Percentiles rank a stretch among this genome's conserved stretches.
Evolutionary conservation across 352 stramenopile genomes (phyloP).

Genomic region (Aphanomyces invadans): DNA sequence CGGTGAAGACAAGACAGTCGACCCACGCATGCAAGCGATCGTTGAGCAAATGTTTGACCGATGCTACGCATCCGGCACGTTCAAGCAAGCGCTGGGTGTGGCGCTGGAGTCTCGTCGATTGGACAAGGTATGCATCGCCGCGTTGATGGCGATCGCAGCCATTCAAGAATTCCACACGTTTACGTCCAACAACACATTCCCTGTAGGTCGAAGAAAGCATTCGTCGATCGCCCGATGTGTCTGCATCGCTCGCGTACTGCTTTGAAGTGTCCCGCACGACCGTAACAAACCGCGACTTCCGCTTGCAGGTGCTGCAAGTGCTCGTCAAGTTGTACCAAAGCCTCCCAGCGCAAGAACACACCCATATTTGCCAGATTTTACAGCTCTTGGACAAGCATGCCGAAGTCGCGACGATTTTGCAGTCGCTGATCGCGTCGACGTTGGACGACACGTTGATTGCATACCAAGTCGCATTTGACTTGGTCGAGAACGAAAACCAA

Average conservation of each 20-base stretch:
- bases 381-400: slow-evolving; percentile 80
- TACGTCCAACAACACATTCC: not conserved
- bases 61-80: slow-evolving; percentile 91
- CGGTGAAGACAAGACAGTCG: slow-evolving; percentile 63
- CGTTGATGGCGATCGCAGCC: slow-evolving; percentile 32
- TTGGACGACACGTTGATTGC: slow-evolving; percentile 86
- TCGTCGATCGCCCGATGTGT: slow-evolving; percentile 59
- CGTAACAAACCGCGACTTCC: slow-evolving; percentile 90
- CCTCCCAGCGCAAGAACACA: slow-evolving; percentile 58
- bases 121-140: slow-evolving; percentile 48
- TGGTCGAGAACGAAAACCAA: slow-evolving; percentile 97
- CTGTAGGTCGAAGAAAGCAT: slow-evolving; percentile 80
- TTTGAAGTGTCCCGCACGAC: slow-evolving; percentile 91
- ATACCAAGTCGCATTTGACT: slow-evolving; percentile 97
- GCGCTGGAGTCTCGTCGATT: slow-evolving; percentile 92
- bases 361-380: slow-evolving; percentile 77
- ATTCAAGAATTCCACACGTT: not conserved
- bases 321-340: slow-evolving; percentile 83
- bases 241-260: slow-evolving; percentile 83
- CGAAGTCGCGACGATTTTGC: slow-evolving; percentile 43
- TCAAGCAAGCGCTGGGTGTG: slow-evolving; percentile 95
- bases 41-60: slow-evolving; percentile 97
- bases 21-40: slow-evolving; percentile 90
- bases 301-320: slow-evolving; percentile 89
- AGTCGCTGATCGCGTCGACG: slow-evolving; percentile 36